phyloP scores from a whole-genome alignment of 305 asterid genomes.

The Fraxinus dipetala region DNA sequence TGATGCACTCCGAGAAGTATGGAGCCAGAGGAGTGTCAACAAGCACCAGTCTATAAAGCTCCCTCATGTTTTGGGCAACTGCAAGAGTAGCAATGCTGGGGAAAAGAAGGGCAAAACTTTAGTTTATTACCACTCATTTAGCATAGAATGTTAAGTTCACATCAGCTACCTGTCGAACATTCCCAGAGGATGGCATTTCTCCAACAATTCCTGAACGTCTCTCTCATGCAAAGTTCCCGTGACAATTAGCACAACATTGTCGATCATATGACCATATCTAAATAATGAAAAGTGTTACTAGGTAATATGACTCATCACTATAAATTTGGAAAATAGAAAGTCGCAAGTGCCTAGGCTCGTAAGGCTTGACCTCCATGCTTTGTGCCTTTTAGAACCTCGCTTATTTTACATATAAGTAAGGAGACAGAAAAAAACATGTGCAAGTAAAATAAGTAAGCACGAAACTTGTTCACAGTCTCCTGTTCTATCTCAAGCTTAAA shows the following conservation, averaged over 20 bases:
- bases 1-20: constrained; percentile 93
- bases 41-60: constrained; percentile 92
- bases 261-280: constrained; percentile 99
- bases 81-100: constrained; percentile 91
- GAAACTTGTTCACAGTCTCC: not conserved
- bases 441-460: not conserved
- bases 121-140: not conserved
- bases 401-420: too few species aligned
- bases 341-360: not conserved
- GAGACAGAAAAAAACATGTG: not conserved
- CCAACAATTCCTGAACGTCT: constrained; percentile 95
- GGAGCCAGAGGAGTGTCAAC: constrained; percentile 98
- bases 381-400: not conserved
- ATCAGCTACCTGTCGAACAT: constrained; percentile 89
- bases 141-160: constrained; percentile 11
- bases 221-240: constrained; percentile 99
- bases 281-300: constrained; percentile 18
- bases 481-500: not conserved
- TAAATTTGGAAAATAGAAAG: not conserved
- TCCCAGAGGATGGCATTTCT: constrained; percentile 98
- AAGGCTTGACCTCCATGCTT: not conserved
- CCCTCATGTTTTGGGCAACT: constrained; percentile 98
- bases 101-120: constrained; percentile 24
- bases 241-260: constrained; percentile 92
- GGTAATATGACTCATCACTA: not conserved